Evolutionary conservation across 306 rosid genomes (phyloP).

Genomic region (Dalbergia cultrata): DNA sequence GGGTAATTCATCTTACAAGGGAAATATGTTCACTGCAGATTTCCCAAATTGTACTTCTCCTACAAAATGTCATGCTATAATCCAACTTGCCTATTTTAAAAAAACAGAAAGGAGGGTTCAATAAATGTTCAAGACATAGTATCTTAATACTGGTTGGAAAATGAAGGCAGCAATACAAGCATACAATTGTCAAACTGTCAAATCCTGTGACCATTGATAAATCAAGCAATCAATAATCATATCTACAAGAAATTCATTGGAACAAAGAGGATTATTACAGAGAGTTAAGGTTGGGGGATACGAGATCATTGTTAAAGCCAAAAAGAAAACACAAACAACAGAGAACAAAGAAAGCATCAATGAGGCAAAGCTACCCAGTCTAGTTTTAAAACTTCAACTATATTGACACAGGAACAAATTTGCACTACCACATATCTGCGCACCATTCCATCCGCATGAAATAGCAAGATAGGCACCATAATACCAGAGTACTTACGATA

Average conservation of each 20-base stretch:
- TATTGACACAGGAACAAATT: not conserved
- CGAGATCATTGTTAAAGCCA: not conserved
- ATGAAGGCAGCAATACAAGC: constrained; percentile 6
- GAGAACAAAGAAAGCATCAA: constrained; percentile 4
- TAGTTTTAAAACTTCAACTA: not conserved
- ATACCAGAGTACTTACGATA: not conserved
- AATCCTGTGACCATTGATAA: constrained; percentile 3
- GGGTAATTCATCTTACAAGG: not conserved
- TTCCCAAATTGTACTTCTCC: not conserved
- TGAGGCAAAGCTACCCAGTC: constrained; percentile 1
- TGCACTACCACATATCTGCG: constrained; percentile 9
- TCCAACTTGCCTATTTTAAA: not conserved
- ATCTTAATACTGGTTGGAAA: constrained; percentile 3
- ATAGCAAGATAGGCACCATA: constrained; percentile 3
- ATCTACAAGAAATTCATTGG: not conserved
- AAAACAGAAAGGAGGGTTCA: not conserved
- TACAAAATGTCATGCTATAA: not conserved
- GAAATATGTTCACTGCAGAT: not conserved
- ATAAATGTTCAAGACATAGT: not conserved
- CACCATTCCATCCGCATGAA: constrained; percentile 2
- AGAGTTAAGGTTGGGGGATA: not conserved
- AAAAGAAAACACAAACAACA: not conserved
- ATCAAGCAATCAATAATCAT: constrained; percentile 2
- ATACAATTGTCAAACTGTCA: not conserved
- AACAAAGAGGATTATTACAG: not conserved